phyloP scores from a whole-genome alignment of 305 asterid genomes.

The Caryopteris hybrid region DNA sequence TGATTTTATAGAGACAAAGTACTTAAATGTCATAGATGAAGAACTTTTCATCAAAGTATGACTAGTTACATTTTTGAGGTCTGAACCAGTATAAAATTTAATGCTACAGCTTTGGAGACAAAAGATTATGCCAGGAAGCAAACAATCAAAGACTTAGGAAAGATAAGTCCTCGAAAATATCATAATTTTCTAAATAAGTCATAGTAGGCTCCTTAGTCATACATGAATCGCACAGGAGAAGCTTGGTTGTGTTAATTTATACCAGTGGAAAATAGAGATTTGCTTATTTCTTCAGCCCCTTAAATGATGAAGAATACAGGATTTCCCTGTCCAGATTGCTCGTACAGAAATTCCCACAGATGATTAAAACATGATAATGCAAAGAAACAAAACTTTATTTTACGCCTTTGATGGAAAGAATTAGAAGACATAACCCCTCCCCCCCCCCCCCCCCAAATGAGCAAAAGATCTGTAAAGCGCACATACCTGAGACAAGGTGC shows the following conservation, averaged over 20 bases:
- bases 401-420: neutral
- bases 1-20: no score
- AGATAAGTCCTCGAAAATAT: no score
- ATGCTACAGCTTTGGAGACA: neutral
- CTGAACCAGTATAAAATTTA: neutral
- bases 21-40: neutral
- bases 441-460: neutral
- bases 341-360: neutral
- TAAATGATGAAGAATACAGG: neutral
- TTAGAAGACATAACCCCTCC: neutral
- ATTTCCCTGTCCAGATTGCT: neutral
- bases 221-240: neutral
- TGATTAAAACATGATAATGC: neutral
- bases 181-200: neutral
- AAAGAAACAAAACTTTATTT: neutral
- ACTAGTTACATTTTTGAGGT: neutral
- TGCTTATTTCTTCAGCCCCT: neutral
- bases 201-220: neutral
- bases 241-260: neutral
- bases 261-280: neutral
- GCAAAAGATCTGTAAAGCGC: neutral
- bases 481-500: slow-evolving; percentile 72
- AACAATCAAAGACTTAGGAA: neutral
- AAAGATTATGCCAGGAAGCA: neutral
- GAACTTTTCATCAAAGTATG: neutral